These are phyloP conservation scores for Truncatella angustata DNA, from an alignment of 2,329 filamentous ascomycete species.

Conservation along the genomic window DNA sequence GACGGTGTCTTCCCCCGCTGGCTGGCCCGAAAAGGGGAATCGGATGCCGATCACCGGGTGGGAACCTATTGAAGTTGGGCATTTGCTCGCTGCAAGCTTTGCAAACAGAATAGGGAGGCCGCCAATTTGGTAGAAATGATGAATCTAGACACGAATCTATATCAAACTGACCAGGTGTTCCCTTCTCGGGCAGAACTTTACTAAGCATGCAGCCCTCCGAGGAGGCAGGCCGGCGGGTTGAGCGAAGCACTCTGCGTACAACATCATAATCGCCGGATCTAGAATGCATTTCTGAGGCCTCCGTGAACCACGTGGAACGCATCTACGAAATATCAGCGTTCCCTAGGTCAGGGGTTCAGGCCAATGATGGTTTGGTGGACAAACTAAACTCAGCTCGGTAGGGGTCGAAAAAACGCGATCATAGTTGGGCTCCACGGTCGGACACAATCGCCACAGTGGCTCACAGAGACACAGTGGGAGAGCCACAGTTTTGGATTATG, in stretches of 20 bases:
- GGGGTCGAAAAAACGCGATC: neutral
- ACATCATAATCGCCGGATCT: neutral
- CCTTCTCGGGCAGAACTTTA: neutral
- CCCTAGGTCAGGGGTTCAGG: neutral
- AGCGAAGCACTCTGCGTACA: neutral
- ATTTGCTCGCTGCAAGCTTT: neutral
- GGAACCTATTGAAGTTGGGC: neutral
- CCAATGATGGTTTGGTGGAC: neutral
- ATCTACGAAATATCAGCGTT: neutral
- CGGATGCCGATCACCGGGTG: conserved; percentile 4
- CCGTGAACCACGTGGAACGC: conserved; percentile 2
- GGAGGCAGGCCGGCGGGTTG: neutral
- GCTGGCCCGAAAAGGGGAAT: neutral
- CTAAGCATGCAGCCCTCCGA: neutral
- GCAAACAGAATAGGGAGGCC: neutral
- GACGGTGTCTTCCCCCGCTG: neutral
- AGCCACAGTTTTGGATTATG: neutral
- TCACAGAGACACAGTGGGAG: neutral
- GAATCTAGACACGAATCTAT: neutral
- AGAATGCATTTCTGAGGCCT: conserved; percentile 9
- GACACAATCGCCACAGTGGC: conserved; percentile 5
- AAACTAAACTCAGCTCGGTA: neutral
- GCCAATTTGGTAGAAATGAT: neutral
- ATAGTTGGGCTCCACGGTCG: neutral
- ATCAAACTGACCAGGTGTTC: neutral